A percentile compares a stretch with the other conserved stretches of the same genome.
Conservation (phyloP, 2,329 filamentous ascomycete genomes). For the Exophiala phaeomuriformis region DNA sequence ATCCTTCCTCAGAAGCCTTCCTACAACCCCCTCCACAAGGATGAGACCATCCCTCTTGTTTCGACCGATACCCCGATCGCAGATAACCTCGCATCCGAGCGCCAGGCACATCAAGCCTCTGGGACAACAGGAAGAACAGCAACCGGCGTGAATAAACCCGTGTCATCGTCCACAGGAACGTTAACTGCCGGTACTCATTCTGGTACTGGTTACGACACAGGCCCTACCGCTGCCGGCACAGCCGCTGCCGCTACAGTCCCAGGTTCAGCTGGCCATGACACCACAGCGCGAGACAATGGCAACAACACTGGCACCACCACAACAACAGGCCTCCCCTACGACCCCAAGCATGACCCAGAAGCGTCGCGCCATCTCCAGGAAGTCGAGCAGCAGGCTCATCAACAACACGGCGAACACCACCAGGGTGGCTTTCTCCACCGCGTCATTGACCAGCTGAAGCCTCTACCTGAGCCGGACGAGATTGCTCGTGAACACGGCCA, state of each 20-base stretch:
- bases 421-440: conserved; percentile 1
- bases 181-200: too few relatives aligned
- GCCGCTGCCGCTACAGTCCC: too few relatives aligned
- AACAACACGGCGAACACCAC: background rate
- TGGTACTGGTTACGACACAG: background rate
- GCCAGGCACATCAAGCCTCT: background rate
- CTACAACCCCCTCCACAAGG: conserved; percentile 22
- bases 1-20: conserved; percentile 18
- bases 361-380: background rate
- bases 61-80: background rate
- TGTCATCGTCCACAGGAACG: too few relatives aligned
- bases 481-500: background rate
- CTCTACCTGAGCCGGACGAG: background rate
- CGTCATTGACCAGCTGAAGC: conserved; percentile 4
- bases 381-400: background rate
- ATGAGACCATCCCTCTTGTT: background rate
- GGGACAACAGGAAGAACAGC: background rate
- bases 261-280: too few relatives aligned
- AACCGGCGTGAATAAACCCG: too few relatives aligned
- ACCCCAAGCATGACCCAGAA: conserved; percentile 7
- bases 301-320: background rate
- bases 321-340: conserved; percentile 7
- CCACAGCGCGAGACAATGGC: background rate
- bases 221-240: background rate
- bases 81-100: background rate